Base-by-base conservation (phyloP, 164 flowering plant genomes). In the Stephania japonica region DNA sequence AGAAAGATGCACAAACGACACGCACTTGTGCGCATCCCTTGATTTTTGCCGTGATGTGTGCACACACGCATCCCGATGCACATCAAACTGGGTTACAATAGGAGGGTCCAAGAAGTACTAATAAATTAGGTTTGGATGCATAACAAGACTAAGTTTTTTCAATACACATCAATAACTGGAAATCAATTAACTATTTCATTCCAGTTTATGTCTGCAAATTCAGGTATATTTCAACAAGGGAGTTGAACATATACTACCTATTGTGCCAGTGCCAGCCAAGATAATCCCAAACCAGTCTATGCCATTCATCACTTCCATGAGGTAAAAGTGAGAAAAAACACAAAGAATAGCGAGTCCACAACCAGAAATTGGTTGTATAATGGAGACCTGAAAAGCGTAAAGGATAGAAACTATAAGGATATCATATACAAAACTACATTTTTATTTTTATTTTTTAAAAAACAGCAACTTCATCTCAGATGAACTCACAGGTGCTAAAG, bases 351-450 rank as follows among this genome's bases (percentile, higher is more conserved):
- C 98, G 72, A 96, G 97, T 71, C 98, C 99, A 84, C 93, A 88
- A 4, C 99, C 99, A 80, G 99, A 93, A 84, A 96, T 97, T 43
- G 99, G 99, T 84, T 96, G 99, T 72, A 96, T 86, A 11, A 96
- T 86, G 50, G 98, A 96, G 56, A 96, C 99, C 99, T 93, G 87
- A 73, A 42, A n/a, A 59, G 44, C 74, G n/a, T 1, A 75, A 42
- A 80, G 3, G 42, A 16, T 21, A 44, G 25, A 74, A 18, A 41
- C 75, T 23, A 79, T 61, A 42, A 76, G 68, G 25, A 23, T 25
- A 25, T 0, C 43, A 64, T 25, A 64, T 23, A 64, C 38, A 4
- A 4, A 32, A 32, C n/a, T 32, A 32, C 38, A 2, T 32, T 32
- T 32, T 32, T 32, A 32, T 4, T 32, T 32, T 4, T 8, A 42